Percentiles rank a stretch among this genome's conserved stretches.
These are phyloP conservation scores for Brettanomyces nanus DNA, from an alignment of 805 yeast genomes.

Conservation along the genomic window DNA sequence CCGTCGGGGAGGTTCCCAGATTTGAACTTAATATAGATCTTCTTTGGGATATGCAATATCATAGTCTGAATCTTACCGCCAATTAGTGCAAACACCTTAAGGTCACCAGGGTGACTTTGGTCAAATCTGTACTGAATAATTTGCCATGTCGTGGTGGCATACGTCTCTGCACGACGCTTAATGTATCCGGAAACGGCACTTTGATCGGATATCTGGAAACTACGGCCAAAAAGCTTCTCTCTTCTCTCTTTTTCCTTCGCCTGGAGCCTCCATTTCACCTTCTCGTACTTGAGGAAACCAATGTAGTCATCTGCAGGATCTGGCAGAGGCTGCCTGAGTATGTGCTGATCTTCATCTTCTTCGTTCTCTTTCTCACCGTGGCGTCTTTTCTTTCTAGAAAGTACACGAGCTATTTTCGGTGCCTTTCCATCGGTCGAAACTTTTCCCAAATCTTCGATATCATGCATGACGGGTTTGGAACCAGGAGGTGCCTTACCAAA, in stretches of 20 bases:
- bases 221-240: slow-evolving; percentile 65
- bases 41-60: slow-evolving; percentile 66
- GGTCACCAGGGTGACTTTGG: slow-evolving; percentile 55
- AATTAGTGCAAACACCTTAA: slow-evolving; percentile 63
- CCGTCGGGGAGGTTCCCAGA: slow-evolving; percentile 20
- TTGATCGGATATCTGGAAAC: slow-evolving; percentile 37
- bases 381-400: slow-evolving; percentile 36
- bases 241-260: slow-evolving; percentile 66
- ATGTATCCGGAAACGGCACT: slow-evolving; percentile 62
- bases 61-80: slow-evolving; percentile 68
- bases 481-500: slow-evolving; percentile 38
- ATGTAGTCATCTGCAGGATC: slow-evolving; percentile 58
- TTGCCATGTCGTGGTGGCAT: slow-evolving; percentile 80
- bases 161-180: slow-evolving; percentile 68
- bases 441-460: slow-evolving; percentile 55
- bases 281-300: slow-evolving; percentile 65
- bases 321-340: slow-evolving; percentile 51
- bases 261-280: slow-evolving; percentile 82
- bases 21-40: slow-evolving; percentile 60
- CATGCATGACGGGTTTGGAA: slow-evolving; percentile 25
- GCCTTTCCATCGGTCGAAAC: slow-evolving; percentile 20
- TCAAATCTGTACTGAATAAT: slow-evolving; percentile 61
- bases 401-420: slow-evolving; percentile 37
- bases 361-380: slow-evolving; percentile 27
- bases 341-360: slow-evolving; percentile 36